Evolutionary conservation across 768 basidiomycete genomes (phyloP).

Genomic region (Termitomyces sp.): DNA sequence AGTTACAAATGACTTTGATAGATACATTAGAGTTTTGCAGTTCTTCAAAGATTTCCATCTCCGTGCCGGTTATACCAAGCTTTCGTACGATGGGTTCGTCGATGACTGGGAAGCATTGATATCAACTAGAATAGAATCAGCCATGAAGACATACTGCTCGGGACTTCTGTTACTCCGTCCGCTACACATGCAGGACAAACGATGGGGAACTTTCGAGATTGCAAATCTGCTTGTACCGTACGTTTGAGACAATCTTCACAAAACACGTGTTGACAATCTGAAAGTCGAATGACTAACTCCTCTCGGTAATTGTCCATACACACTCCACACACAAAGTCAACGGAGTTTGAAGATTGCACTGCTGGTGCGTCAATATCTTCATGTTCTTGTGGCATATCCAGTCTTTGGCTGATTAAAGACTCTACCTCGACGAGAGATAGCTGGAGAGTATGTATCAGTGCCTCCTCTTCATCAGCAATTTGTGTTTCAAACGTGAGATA

Average conservation of each 20-base stretch:
- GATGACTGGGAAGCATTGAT: not conserved
- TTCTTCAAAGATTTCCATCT: not conserved
- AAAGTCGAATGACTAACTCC: not conserved
- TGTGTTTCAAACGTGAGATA: not conserved
- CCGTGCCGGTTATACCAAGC: not conserved
- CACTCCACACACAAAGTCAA: slow-evolving; percentile 33
- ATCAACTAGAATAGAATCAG: not conserved
- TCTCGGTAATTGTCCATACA: slow-evolving; percentile 44
- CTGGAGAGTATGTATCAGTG: not conserved
- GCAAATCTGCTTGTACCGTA: slow-evolving; percentile 39
- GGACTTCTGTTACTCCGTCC: slow-evolving; percentile 1
- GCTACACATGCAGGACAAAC: slow-evolving; percentile 51
- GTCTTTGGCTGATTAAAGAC: not conserved
- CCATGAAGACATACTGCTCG: not conserved
- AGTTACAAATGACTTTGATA: slow-evolving; percentile 38
- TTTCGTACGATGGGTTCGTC: not conserved
- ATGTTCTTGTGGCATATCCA: not conserved
- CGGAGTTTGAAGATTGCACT: not conserved
- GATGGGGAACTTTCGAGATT: slow-evolving; percentile 52
- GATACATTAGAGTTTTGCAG: not conserved
- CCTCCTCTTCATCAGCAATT: not conserved
- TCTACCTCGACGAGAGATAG: not conserved
- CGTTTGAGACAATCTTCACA: slow-evolving; percentile 47
- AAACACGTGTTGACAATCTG: slow-evolving; percentile 42
- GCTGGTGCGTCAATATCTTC: not conserved